phyloP scores from a whole-genome alignment of 2,329 filamentous ascomycete genomes.

The Aspergillus jensenii region DNA sequence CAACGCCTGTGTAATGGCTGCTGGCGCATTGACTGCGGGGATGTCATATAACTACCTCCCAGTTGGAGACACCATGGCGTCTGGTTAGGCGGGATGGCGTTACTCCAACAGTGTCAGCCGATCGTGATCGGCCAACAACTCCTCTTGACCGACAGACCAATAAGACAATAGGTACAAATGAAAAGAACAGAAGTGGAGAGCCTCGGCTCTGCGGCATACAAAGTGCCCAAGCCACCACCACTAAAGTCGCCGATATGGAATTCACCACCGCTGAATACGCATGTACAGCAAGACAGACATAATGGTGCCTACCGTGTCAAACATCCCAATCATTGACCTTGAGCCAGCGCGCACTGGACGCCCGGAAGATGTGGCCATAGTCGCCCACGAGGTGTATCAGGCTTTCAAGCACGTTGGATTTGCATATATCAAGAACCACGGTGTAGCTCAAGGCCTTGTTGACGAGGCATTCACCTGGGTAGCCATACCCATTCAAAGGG shows the following conservation, averaged over 20 bases:
- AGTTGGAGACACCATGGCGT: neutral
- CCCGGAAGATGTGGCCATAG: neutral
- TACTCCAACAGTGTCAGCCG: neutral
- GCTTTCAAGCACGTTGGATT: conserved; percentile 6
- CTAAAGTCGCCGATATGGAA: too few species aligned
- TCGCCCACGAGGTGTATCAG: conserved; percentile 5
- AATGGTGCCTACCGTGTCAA: neutral
- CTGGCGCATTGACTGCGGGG: neutral
- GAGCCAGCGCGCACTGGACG: neutral
- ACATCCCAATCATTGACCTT: conserved; percentile 6
- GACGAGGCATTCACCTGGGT: conserved; percentile 6
- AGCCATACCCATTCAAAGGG: neutral
- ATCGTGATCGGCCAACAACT: neutral
- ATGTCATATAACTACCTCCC: neutral
- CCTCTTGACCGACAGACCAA: neutral
- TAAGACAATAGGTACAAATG: neutral
- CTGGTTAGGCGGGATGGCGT: neutral
- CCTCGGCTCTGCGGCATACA: too few species aligned
- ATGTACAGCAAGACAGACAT: neutral
- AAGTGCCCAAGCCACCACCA: too few species aligned
- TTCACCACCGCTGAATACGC: neutral
- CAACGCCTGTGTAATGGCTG: too few species aligned
- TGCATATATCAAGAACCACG: conserved; percentile 7
- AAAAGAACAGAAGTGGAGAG: neutral
- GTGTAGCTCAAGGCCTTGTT: neutral